Evolutionary conservation across 768 basidiomycete genomes (phyloP).

Genomic region (Tricholoma flavovirens): DNA sequence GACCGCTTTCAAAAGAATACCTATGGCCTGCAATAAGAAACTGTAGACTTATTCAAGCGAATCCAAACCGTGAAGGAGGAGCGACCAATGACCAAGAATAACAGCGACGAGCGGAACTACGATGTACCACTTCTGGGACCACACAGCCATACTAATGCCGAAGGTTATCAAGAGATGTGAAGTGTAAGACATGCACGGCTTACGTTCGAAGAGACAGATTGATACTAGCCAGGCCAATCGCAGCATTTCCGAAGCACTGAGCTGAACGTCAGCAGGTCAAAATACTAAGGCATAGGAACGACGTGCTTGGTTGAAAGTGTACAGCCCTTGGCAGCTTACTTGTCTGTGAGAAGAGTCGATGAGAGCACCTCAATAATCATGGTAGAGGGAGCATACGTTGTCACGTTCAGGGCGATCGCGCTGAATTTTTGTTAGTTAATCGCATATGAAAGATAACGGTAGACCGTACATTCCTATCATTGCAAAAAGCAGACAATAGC

Average conservation of each 20-base stretch:
- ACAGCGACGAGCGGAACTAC: slow-evolving; percentile 45
- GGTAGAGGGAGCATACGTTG: slow-evolving; percentile 28
- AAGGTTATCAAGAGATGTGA: neutral
- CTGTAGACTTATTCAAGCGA: neutral
- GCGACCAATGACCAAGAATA: slow-evolving; percentile 68
- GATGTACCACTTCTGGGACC: slow-evolving; percentile 54
- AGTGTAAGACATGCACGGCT: slow-evolving; percentile 15
- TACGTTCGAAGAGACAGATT: slow-evolving; percentile 68
- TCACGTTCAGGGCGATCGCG: slow-evolving; percentile 54
- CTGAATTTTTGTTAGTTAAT: slow-evolving; percentile 26
- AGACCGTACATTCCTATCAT: slow-evolving; percentile 61
- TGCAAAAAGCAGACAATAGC: slow-evolving; percentile 60
- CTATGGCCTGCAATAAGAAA: slow-evolving; percentile 22
- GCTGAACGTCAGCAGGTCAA: neutral
- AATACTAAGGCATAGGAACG: neutral
- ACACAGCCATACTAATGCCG: slow-evolving; percentile 56
- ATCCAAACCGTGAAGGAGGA: slow-evolving; percentile 55
- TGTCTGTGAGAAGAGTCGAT: slow-evolving; percentile 24
- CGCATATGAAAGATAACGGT: slow-evolving; percentile 1
- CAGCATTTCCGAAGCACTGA: slow-evolving; percentile 53
- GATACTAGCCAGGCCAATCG: slow-evolving; percentile 66
- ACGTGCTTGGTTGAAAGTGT: slow-evolving; percentile 58
- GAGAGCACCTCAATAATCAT: slow-evolving; percentile 1
- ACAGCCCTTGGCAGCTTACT: slow-evolving; percentile 61
- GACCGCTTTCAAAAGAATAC: slow-evolving; percentile 52